Conservation (phyloP, 2,329 filamentous ascomycete genomes). For the Clarireedia homoeocarpa region DNA sequence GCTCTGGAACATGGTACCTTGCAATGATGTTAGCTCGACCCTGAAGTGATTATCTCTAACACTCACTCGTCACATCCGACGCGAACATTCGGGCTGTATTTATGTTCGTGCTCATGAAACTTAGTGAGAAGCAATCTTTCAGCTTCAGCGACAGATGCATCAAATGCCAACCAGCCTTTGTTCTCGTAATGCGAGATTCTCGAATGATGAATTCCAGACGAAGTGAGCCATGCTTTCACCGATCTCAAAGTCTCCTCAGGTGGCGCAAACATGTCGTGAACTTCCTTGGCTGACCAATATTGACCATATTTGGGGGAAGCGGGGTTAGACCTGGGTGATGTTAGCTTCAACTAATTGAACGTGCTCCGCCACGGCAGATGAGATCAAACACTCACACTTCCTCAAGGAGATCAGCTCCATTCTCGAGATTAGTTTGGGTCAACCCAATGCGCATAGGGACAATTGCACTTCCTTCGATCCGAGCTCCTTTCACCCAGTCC, state of each 20-base stretch:
- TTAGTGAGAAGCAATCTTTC: constrained; percentile 30
- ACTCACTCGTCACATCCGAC: constrained; percentile 31
- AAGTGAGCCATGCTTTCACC: constrained; percentile 30
- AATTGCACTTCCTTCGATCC: constrained; percentile 14
- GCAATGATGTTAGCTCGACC: background rate
- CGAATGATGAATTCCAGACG: constrained; percentile 26
- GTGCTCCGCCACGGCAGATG: background rate
- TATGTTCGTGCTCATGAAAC: constrained; percentile 31
- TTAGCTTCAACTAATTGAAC: background rate
- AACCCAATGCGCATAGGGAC: constrained; percentile 39
- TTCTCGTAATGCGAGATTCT: constrained; percentile 29
- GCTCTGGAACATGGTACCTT: constrained; percentile 35
- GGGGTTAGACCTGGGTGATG: constrained; percentile 18
- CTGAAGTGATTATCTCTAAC: background rate
- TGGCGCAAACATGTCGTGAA: constrained; percentile 30
- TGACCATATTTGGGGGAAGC: constrained; percentile 15
- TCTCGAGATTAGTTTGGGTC: constrained; percentile 37
- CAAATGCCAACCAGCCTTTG: constrained; percentile 32
- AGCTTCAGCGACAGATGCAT: constrained; percentile 29
- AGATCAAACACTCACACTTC: constrained; percentile 22
- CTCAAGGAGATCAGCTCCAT: constrained; percentile 35
- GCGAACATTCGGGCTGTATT: constrained; percentile 17
- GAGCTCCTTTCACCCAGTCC: constrained; percentile 17
- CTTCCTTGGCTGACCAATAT: constrained; percentile 15
- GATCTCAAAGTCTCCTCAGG: constrained; percentile 18